A percentile compares a stretch with the other conserved stretches of the same genome.
Conservation (phyloP, 352 stramenopile genomes). For the Blastocystis sp. region DNA sequence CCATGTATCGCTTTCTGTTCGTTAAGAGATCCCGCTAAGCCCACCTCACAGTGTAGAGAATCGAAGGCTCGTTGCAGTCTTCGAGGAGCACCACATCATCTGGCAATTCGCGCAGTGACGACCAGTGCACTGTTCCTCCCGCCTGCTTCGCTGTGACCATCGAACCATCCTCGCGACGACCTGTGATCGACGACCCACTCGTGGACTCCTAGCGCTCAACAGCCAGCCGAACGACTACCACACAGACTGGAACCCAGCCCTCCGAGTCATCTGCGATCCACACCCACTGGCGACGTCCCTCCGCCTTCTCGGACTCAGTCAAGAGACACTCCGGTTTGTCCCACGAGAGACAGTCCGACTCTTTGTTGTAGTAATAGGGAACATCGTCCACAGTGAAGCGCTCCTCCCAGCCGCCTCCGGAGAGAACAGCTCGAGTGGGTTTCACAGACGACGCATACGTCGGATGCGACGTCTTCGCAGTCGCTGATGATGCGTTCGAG, state of each 20-base stretch:
- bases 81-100: constrained; percentile 70
- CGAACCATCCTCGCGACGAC: background rate
- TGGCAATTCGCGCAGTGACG: constrained; percentile 64
- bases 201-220: constrained; percentile 15
- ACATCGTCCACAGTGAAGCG: constrained; percentile 68
- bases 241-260: constrained; percentile 64
- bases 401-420: constrained; percentile 67
- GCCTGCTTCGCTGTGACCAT: constrained; percentile 46
- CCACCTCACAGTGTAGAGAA: constrained; percentile 62
- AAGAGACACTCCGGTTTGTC: constrained; percentile 70
- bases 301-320: constrained; percentile 66
- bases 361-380: constrained; percentile 69
- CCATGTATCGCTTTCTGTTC: constrained; percentile 73
- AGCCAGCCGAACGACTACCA: background rate
- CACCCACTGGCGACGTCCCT: constrained; percentile 67
- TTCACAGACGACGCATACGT: background rate
- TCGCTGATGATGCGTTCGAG: background rate
- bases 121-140: constrained; percentile 61
- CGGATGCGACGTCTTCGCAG: background rate
- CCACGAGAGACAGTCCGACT: constrained; percentile 68
- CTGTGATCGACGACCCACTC: background rate
- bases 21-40: background rate
- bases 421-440: background rate
- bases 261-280: constrained; percentile 66
- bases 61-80: constrained; percentile 69